A percentile compares a stretch with the other conserved stretches of the same genome.
phyloP scores from a whole-genome alignment of 352 stramenopile species.

The Phytophthora pinifolia region DNA sequence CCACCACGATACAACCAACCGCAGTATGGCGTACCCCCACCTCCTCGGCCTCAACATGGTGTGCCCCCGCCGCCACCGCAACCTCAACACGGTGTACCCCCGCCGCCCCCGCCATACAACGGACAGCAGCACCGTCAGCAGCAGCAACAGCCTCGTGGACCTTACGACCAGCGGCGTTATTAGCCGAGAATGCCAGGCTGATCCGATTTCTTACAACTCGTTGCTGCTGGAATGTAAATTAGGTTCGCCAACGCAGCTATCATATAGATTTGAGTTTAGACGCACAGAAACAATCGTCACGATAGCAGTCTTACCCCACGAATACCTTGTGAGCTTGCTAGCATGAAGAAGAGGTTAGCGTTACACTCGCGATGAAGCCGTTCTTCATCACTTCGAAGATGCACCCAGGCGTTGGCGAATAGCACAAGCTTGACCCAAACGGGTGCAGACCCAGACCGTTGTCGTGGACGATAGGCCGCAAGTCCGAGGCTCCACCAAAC shows the following conservation, averaged over 20 bases:
- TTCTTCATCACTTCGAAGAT: conserved; percentile 88
- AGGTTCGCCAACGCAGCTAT: conserved; percentile 19
- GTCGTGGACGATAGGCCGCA: conserved; percentile 75
- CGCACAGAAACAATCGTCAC: neutral
- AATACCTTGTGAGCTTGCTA: conserved; percentile 5
- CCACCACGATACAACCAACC: conserved; percentile 20
- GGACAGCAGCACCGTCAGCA: neutral
- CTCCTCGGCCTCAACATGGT: neutral
- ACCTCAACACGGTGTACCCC: no score
- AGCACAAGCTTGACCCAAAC: conserved; percentile 80
- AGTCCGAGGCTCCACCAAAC: conserved; percentile 46
- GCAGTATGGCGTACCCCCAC: neutral
- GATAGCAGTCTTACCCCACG: neutral
- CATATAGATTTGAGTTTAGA: conserved; percentile 6
- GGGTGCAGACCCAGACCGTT: conserved; percentile 74
- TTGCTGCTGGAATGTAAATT: conserved; percentile 36
- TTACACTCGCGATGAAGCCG: conserved; percentile 73
- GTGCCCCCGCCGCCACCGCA: conserved; percentile 12
- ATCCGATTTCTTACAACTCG: conserved; percentile 10
- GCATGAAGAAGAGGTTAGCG: conserved; percentile 31
- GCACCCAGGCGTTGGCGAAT: conserved; percentile 68
- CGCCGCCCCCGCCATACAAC: neutral
- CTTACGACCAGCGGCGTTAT: conserved; percentile 37
- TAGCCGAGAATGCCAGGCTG: conserved; percentile 19
- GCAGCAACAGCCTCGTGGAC: conserved; percentile 36